Evolutionary conservation across 1,284 basidiomycete genomes (phyloP), one percentile per base, ranked within the genome.

Genomic region (Wolfiporia cocos): DNA sequence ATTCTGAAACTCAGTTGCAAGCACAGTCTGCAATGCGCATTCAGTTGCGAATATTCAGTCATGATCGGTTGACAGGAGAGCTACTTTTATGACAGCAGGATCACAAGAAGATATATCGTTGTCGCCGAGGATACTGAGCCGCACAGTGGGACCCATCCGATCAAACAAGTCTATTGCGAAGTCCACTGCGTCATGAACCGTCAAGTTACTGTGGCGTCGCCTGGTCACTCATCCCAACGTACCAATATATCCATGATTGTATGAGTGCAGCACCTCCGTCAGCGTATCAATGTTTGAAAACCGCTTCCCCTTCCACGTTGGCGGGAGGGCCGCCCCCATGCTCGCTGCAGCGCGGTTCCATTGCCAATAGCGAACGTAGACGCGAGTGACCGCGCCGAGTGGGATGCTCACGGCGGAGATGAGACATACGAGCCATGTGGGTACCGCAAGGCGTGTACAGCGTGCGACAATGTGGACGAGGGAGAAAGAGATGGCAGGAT

Each of bases 1-100:
- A 15, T 46, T 43, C 7, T 42, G 24, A 26, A 55, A 56, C 9
- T 55, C 53, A 1, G 53, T 55, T 4, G 53, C 53, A 9, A 58
- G 50, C 6, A 58, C 29, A 5, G 44, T 48, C 56, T 58, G 19
- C n/a, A n/a, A n/a, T n/a, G n/a, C n/a, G n/a, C n/a, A n/a, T n/a
- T n/a, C n/a, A n/a, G n/a, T n/a, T n/a, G n/a, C n/a, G n/a, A n/a
- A n/a, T n/a, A n/a, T n/a, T n/a, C n/a, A n/a, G n/a, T n/a, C n/a
- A n/a, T n/a, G n/a, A n/a, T n/a, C n/a, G n/a, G n/a, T n/a, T n/a
- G n/a, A n/a, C n/a, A n/a, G 29, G 11, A 10, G 19, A 20, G 33
- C n/a, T 35, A 55, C 56, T 50, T 57, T 57, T 36, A 55, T 30
- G 15, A 54, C 31, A 10, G 50, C 46, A 2, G 46, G 50, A 34